Evolutionary conservation across 495 filamentous ascomycete species (phyloP).

Genomic region (Tuber aestivum): DNA sequence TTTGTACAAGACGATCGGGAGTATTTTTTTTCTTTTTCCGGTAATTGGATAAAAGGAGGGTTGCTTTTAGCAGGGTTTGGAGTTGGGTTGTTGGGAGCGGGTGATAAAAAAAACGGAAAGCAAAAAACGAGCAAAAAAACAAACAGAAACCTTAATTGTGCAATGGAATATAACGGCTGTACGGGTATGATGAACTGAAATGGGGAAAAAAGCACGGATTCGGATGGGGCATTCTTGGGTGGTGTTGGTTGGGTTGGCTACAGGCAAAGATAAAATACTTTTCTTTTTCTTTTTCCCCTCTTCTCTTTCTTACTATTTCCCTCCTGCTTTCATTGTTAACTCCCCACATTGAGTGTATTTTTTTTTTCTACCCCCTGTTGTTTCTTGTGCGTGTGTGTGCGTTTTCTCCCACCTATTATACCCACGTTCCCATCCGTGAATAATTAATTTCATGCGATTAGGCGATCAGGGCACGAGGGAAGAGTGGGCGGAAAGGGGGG

Average conservation of each 20-base stretch:
- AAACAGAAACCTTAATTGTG: conserved; percentile 33
- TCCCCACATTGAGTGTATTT: conserved; percentile 39
- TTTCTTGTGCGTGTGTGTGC: conserved; percentile 34
- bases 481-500: neutral
- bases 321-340: conserved; percentile 25
- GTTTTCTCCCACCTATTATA: neutral
- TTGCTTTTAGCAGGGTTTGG: conserved; percentile 35
- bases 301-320: conserved; percentile 43
- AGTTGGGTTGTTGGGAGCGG: conserved; percentile 32
- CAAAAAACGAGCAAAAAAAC: conserved; percentile 13
- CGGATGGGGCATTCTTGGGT: conserved; percentile 26
- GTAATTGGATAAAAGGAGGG: conserved; percentile 2
- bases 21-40: conserved; percentile 3
- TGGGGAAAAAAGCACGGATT: conserved; percentile 8
- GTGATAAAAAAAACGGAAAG: conserved; percentile 27
- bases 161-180: conserved; percentile 36
- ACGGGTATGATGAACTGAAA: conserved; percentile 28
- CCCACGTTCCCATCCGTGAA: neutral
- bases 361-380: conserved; percentile 37
- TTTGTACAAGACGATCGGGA: conserved; percentile 28
- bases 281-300: conserved; percentile 36
- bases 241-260: conserved; percentile 34
- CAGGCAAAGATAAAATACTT: conserved; percentile 37
- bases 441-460: neutral
- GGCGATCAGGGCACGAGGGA: neutral